These are phyloP conservation scores for Chlorella ohadii DNA, from an alignment of 139 green algal genomes.

Conservation along the genomic window DNA sequence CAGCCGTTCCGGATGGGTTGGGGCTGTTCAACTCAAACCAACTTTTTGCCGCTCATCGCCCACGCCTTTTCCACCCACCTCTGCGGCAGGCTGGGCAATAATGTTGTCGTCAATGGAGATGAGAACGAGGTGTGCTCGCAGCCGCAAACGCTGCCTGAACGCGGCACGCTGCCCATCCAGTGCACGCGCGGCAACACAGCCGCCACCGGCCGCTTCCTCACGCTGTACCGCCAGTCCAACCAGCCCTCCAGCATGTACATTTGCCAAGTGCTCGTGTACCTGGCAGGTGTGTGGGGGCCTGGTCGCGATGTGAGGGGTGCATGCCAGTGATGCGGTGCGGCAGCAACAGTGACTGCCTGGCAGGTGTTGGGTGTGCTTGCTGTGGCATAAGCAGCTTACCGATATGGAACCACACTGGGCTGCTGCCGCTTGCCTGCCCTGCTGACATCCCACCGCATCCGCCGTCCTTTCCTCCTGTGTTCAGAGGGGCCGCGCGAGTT, in stretches of 20 bases:
- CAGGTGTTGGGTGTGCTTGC: too few relatives aligned
- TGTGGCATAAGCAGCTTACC: too few relatives aligned
- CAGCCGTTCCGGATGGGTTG: too few relatives aligned
- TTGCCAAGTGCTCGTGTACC: conserved; percentile 32
- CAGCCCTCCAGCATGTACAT: conserved; percentile 37
- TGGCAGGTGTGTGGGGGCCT: conserved; percentile 14
- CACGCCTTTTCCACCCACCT: neutral
- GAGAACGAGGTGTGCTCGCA: conserved; percentile 31
- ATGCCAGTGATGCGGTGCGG: too few relatives aligned
- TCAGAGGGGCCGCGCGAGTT: conserved; percentile 10
- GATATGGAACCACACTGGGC: too few relatives aligned
- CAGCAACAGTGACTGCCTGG: neutral
- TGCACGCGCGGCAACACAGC: neutral
- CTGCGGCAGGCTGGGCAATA: conserved; percentile 27
- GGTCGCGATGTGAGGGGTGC: too few relatives aligned
- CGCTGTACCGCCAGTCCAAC: conserved; percentile 17
- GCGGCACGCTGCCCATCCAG: conserved; percentile 26
- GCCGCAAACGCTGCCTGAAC: neutral
- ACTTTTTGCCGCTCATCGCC: neutral
- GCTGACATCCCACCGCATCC: neutral
- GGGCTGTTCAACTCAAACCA: neutral
- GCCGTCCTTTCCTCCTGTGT: neutral
- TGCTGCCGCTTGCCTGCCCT: neutral
- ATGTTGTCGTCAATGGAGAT: neutral
- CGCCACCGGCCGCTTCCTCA: conserved; percentile 29